phyloP scores from a whole-genome alignment of 2,329 filamentous ascomycete species.

The Tolypocladium nubicola region DNA sequence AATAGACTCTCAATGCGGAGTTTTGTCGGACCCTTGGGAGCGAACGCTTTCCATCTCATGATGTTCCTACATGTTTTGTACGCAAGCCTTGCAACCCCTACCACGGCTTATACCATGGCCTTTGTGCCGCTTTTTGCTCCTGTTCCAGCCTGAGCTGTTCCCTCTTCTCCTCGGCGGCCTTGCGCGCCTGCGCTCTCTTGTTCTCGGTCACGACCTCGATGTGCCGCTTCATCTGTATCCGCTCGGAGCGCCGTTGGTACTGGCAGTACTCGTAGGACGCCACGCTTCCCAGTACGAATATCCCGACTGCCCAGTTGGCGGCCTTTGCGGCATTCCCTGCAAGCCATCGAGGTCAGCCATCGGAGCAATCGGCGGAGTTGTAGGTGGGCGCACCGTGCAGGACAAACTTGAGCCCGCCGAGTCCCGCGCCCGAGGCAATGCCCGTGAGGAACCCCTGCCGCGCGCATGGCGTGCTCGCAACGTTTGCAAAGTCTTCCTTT shows the following conservation, averaged over 20 bases:
- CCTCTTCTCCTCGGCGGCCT: slow-evolving; percentile 31
- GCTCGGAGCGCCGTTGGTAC: slow-evolving; percentile 61
- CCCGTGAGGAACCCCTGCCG: slow-evolving; percentile 74
- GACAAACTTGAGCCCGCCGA: slow-evolving; percentile 65
- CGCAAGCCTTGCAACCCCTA: slow-evolving; percentile 14
- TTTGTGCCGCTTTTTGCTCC: slow-evolving; percentile 23
- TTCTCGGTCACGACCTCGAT: slow-evolving; percentile 53
- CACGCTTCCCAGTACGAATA: slow-evolving; percentile 60
- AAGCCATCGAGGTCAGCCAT: neutral
- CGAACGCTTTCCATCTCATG: neutral
- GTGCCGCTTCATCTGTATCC: slow-evolving; percentile 72
- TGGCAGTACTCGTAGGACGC: slow-evolving; percentile 79
- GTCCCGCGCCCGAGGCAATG: slow-evolving; percentile 66
- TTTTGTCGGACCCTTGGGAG: neutral
- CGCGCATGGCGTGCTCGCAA: slow-evolving; percentile 75
- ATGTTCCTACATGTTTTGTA: neutral
- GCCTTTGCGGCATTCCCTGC: slow-evolving; percentile 33
- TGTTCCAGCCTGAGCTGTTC: slow-evolving; percentile 19
- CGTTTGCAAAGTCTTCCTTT: slow-evolving; percentile 55
- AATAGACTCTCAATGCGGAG: neutral
- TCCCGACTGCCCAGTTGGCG: slow-evolving; percentile 77
- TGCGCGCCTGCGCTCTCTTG: slow-evolving; percentile 36
- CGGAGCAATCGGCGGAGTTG: neutral
- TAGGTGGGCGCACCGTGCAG: slow-evolving; percentile 52
- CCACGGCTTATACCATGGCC: slow-evolving; percentile 48